Conservation (phyloP, 2,329 filamentous ascomycete species). For the Sclerotinia subarctica region DNA sequence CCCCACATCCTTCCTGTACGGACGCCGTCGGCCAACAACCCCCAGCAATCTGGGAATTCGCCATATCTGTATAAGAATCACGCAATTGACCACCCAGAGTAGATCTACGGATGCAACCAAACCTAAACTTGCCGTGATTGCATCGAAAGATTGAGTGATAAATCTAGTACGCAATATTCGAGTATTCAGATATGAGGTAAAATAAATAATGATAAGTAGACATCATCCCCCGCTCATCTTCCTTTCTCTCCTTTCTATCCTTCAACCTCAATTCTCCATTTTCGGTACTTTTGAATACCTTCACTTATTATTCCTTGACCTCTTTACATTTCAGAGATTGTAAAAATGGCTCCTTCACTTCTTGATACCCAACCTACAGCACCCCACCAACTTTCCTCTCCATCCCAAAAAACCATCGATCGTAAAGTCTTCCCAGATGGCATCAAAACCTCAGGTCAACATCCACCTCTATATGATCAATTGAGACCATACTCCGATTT, state of each 20-base stretch:
- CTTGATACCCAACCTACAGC: slow-evolving; percentile 27
- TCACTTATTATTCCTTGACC: not conserved
- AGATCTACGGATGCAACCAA: slow-evolving; percentile 15
- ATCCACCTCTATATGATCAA: slow-evolving; percentile 62
- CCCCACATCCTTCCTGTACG: not conserved
- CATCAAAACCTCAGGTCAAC: slow-evolving; percentile 61
- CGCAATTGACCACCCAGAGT: slow-evolving; percentile 16
- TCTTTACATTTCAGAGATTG: not conserved
- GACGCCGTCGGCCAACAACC: not conserved
- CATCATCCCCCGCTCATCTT: not conserved
- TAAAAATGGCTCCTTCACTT: slow-evolving; percentile 28
- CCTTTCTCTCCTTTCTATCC: not conserved
- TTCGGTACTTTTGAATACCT: slow-evolving; percentile 7
- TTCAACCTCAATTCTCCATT: not conserved
- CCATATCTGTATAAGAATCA: slow-evolving; percentile 17
- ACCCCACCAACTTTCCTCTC: slow-evolving; percentile 26
- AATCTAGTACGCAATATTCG: not conserved
- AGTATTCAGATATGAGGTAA: not conserved
- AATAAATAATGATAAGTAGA: not conserved
- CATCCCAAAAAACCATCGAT: slow-evolving; percentile 27
- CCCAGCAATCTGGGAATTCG: slow-evolving; percentile 11
- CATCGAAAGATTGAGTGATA: not conserved
- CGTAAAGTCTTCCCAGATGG: slow-evolving; percentile 39
- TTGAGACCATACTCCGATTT: slow-evolving; percentile 68
- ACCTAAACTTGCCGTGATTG: not conserved